Base-by-base conservation (phyloP, 2,329 filamentous ascomycete genomes). In the Bisporella sp. region DNA sequence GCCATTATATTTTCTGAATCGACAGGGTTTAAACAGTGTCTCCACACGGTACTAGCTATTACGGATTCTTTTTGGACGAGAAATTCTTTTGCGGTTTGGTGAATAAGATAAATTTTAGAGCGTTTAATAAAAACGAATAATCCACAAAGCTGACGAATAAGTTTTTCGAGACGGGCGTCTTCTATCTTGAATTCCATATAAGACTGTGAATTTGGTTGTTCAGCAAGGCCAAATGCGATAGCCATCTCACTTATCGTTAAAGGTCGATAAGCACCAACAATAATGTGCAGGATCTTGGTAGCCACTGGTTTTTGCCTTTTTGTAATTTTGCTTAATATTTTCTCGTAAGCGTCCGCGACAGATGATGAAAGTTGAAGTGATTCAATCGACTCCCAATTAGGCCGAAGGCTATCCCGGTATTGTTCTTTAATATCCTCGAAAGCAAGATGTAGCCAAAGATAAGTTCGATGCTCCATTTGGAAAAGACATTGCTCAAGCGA, bases 81-180 rank as follows among this genome's bases (percentile, higher is more conserved):
- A 50, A 70, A 70, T 41, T 69, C 67, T 47, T 59, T 68, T 0
- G 66, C 69, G 1, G 68, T 71, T 52, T 71, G 67, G 33, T 71
- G 68, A 37, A 72, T 54, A 5, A 71, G 55, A 54, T 67, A 70
- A 4, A 72, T 54, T 46, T 52, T 61, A 3, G 48, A 54, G 45
- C 68, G 57, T 1, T 62, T 50, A 21, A 71, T 56, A 28, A 48
- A 59, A 3, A 71, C 55, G 44, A 71, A 69, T 4, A 69, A 60
- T 0, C 65, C 67, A 48, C 68, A 71, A 12, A 66, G 50, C 5
- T 64, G 47, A 31, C 62, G 50, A 8, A 70, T 50, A 4, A 41
- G 53, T 3, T 51, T 7, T 21, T 49, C 35, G 55, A 51, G 5
- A 50, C 40, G 39, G 56, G 33, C 1, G 62, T 47, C 4, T 32